Evolutionary conservation across 495 filamentous ascomycete genomes (phyloP).

Genomic region (Penicillium subrubescens): DNA sequence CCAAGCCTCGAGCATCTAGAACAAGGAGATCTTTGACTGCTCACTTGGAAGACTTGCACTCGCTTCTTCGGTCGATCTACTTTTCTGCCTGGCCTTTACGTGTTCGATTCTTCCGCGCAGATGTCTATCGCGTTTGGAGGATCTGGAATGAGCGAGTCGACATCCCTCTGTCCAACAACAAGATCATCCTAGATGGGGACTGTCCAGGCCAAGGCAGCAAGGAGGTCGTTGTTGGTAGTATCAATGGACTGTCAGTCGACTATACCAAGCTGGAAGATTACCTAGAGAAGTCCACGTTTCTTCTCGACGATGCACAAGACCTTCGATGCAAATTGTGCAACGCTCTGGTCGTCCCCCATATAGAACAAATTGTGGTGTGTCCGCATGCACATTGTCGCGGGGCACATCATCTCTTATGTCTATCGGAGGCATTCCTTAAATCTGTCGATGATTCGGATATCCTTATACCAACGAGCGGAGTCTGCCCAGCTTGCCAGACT

Average conservation of each 20-base stretch:
- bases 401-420: conserved; percentile 74
- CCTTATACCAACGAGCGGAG: conserved; percentile 69
- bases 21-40: conserved; percentile 60
- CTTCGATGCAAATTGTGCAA: conserved; percentile 67
- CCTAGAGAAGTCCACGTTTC: conserved; percentile 67
- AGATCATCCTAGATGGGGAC: conserved; percentile 57
- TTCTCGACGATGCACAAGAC: conserved; percentile 62
- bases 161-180: conserved; percentile 52
- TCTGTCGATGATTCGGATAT: conserved; percentile 39
- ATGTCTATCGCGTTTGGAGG: conserved; percentile 70
- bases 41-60: conserved; percentile 73
- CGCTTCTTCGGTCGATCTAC: conserved; percentile 73
- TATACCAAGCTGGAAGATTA: conserved; percentile 67
- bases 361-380: conserved; percentile 68
- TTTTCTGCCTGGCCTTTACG: conserved; percentile 82
- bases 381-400: conserved; percentile 64
- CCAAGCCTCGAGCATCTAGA: conserved; percentile 39
- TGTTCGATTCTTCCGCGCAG: conserved; percentile 74
- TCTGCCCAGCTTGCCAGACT: conserved; percentile 70
- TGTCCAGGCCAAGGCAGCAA: conserved; percentile 16
- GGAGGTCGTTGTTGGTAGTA: conserved; percentile 24
- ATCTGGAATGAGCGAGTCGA: conserved; percentile 54
- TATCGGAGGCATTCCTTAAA: conserved; percentile 65
- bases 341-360: conserved; percentile 44
- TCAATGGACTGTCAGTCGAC: conserved; percentile 64